Evolutionary conservation across 495 filamentous ascomycete genomes (phyloP).

Genomic region (Aspergillus sclerotiicarbonarius): DNA sequence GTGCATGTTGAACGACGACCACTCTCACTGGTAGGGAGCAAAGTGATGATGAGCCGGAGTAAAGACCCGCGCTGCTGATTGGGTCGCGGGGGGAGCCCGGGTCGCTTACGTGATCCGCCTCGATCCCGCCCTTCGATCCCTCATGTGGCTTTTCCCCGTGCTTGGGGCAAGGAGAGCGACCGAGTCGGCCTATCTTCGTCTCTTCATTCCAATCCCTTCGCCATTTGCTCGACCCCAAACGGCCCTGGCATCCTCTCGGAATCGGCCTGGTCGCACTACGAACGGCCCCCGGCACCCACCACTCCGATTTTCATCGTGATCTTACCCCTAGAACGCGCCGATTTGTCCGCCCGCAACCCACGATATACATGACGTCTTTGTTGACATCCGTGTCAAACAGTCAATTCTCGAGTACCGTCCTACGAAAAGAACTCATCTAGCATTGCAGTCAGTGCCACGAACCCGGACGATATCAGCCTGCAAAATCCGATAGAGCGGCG

Average conservation of each 20-base stretch:
- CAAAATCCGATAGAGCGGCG: constrained; percentile 30
- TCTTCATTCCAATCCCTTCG: constrained; percentile 14
- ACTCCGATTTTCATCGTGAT: constrained; percentile 11
- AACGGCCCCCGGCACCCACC: not conserved
- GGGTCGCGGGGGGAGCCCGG: not conserved
- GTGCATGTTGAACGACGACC: not conserved
- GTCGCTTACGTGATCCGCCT: constrained; percentile 36
- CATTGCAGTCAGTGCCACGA: not conserved
- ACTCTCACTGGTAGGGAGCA: not conserved
- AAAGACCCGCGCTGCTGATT: not conserved
- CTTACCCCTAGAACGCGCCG: constrained; percentile 25
- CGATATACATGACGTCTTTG: constrained; percentile 47
- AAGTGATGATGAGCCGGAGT: not conserved
- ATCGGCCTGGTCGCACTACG: not conserved
- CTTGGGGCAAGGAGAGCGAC: constrained; percentile 22
- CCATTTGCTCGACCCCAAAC: constrained; percentile 1
- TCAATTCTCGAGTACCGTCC: constrained; percentile 17
- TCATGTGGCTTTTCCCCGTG: constrained; percentile 41
- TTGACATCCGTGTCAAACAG: constrained; percentile 30
- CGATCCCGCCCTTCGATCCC: constrained; percentile 20
- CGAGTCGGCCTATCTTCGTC: constrained; percentile 3
- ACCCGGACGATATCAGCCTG: constrained; percentile 8
- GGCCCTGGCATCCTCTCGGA: not conserved
- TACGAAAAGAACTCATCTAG: not conserved
- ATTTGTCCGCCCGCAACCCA: constrained; percentile 14